Conservation (phyloP, 345 rosid genomes). For the Orychophragmus violaceus region DNA sequence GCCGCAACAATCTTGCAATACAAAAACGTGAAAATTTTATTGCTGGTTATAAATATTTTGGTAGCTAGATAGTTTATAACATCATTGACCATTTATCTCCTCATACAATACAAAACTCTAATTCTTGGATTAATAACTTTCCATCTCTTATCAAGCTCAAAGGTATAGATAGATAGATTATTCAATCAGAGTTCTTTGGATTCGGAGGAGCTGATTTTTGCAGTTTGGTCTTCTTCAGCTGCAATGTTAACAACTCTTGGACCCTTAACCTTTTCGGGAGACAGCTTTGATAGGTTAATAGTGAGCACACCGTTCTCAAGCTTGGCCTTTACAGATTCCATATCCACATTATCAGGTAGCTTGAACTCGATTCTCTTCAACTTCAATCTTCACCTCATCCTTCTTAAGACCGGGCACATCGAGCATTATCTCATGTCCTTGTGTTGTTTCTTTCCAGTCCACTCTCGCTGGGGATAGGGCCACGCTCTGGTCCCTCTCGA, state of each 20-base stretch:
- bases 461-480: conserved; percentile 48
- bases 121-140: neutral
- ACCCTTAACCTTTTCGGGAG: conserved; percentile 60
- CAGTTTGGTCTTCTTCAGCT: conserved; percentile 38
- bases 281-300: conserved; percentile 46
- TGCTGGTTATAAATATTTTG: neutral
- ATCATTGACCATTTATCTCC: neutral
- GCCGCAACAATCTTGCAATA: neutral
- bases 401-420: conserved; percentile 75
- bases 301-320: conserved; percentile 69
- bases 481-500: conserved; percentile 43
- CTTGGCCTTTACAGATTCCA: conserved; percentile 62
- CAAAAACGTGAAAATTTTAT: neutral
- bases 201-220: conserved; percentile 34
- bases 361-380: conserved; percentile 60
- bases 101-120: neutral
- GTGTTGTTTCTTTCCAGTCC: conserved; percentile 85
- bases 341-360: conserved; percentile 66
- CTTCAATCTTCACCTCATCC: conserved; percentile 79
- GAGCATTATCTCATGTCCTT: conserved; percentile 56
- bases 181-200: conserved; percentile 49
- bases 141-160: neutral
- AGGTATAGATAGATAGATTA: neutral
- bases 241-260: conserved; percentile 52
- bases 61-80: conserved; percentile 9